Conservation (phyloP, 2,329 filamentous ascomycete genomes). For the Diaporthe sp. region DNA sequence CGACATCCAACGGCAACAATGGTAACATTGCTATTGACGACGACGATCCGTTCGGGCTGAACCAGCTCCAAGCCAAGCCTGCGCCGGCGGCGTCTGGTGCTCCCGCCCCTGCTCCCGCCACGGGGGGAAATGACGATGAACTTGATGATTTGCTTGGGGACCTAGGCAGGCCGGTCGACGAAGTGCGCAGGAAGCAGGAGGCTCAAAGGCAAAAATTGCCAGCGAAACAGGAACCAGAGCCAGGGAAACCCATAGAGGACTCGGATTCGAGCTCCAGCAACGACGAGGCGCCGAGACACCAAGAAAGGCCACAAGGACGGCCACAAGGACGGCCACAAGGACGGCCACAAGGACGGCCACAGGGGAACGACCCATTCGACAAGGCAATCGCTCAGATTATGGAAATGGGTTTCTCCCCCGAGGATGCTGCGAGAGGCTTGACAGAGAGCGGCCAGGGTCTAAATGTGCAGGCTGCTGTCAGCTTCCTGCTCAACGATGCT, state of each 20-base stretch:
- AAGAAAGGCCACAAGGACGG: constrained; percentile 39
- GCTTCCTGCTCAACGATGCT: constrained; percentile 91
- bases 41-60: constrained; percentile 90
- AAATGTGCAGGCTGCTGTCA: constrained; percentile 88
- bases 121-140: constrained; percentile 55
- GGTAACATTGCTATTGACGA: constrained; percentile 67
- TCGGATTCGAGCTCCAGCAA: constrained; percentile 63
- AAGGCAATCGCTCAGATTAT: constrained; percentile 88
- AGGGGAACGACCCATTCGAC: constrained; percentile 75
- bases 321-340: constrained; percentile 51
- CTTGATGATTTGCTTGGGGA: constrained; percentile 78
- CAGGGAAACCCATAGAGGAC: constrained; percentile 70
- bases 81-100: constrained; percentile 43
- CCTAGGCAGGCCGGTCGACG: constrained; percentile 74
- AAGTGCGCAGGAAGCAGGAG: constrained; percentile 64
- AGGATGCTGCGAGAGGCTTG: constrained; percentile 85
- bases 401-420: constrained; percentile 92
- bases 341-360: constrained; percentile 49
- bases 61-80: constrained; percentile 67
- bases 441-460: constrained; percentile 83
- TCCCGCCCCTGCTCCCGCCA: constrained; percentile 49
- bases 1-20: constrained; percentile 45
- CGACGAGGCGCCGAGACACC: constrained; percentile 50
- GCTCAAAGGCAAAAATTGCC: constrained; percentile 33
- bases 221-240: constrained; percentile 58